Conservation (phyloP, 345 rosid genomes). For the Dipteronia dyeriana region DNA sequence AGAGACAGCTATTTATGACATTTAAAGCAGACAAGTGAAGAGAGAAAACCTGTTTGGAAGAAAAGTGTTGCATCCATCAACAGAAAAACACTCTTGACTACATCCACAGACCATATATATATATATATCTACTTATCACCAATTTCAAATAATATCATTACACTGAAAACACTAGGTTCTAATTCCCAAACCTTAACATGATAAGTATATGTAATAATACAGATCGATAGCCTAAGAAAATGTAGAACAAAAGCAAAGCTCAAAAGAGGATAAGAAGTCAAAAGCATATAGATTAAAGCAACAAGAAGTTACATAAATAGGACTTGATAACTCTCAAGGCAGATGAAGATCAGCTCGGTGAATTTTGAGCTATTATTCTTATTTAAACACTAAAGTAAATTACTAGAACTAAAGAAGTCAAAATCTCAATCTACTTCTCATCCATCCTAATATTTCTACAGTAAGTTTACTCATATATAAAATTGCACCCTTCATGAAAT, state of each 20-base stretch:
- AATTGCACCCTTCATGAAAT: not conserved
- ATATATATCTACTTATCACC: not conserved
- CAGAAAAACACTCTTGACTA: not conserved
- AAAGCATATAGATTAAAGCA: not conserved
- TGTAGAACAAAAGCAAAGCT: not conserved
- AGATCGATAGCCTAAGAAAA: not conserved
- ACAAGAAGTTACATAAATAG: not conserved
- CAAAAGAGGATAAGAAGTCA: not conserved
- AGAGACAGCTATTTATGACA: constrained; percentile 1
- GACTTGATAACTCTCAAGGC: not conserved
- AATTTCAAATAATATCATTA: not conserved
- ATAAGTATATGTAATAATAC: not conserved
- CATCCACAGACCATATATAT: not conserved
- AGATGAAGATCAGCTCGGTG: not conserved
- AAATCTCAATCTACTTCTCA: not conserved
- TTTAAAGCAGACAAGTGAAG: constrained; percentile 4
- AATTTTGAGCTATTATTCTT: not conserved
- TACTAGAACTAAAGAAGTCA: no score
- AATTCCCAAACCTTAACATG: not conserved
- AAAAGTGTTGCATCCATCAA: constrained; percentile 3
- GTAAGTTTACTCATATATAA: not conserved
- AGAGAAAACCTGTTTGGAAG: not conserved
- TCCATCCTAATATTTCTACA: not conserved
- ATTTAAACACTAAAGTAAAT: not conserved
- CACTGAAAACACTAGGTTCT: not conserved